Conservation (phyloP, 1,284 basidiomycete species). For the Sanghuangporus weigelae region DNA sequence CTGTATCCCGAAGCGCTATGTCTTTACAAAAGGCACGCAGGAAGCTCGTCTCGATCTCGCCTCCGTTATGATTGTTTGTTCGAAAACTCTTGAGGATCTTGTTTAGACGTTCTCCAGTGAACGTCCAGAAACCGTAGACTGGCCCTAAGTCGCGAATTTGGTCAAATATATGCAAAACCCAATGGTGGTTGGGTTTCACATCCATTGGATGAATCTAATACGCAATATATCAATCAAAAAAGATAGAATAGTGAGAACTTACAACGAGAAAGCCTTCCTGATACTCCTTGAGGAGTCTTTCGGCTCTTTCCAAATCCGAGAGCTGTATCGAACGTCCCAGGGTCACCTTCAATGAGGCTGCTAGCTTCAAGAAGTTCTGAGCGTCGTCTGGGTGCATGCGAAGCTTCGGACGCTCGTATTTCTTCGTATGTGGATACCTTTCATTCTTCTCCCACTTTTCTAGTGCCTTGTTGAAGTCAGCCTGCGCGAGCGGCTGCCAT, state of each 20-base stretch:
- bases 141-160: conserved; percentile 20
- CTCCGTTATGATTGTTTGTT: conserved; percentile 18
- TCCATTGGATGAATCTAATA: conserved; percentile 14
- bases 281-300: conserved; percentile 15
- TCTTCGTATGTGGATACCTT: not conserved
- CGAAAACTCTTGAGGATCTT: conserved; percentile 18
- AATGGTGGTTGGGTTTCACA: conserved; percentile 20
- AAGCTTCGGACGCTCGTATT: not conserved
- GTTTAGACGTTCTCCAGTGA: conserved; percentile 19
- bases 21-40: conserved; percentile 4
- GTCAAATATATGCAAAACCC: conserved; percentile 13
- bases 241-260: too few species aligned
- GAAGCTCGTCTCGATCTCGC: conserved; percentile 14
- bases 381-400: conserved; percentile 13
- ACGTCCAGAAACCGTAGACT: conserved; percentile 20
- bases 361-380: conserved; percentile 14
- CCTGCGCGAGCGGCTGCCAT: conserved; percentile 9
- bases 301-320: conserved; percentile 3
- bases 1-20: not conserved
- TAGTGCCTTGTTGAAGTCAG: conserved; percentile 5
- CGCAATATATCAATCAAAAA: too few species aligned
- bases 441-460: conserved; percentile 16
- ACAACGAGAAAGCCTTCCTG: not conserved
- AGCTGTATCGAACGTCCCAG: conserved; percentile 6
- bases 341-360: conserved; percentile 19